phyloP scores from a whole-genome alignment of 257 asterid species.

The Henckelia pumila region DNA sequence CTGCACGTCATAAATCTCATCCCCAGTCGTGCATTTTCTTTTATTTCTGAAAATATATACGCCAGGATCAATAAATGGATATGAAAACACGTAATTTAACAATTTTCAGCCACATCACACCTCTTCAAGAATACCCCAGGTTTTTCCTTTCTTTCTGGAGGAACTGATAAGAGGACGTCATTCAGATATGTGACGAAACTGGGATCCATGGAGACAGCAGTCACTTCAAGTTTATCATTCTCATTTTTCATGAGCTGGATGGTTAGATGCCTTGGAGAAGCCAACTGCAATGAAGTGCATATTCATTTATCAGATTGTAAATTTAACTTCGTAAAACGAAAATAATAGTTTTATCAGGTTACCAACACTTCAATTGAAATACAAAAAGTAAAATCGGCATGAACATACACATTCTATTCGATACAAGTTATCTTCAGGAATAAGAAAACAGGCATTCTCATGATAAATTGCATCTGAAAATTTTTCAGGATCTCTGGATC shows the following conservation, averaged over 20 bases:
- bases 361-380: background rate
- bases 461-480: slow-evolving; percentile 63
- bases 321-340: background rate
- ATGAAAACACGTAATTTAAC: slow-evolving; percentile 15
- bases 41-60: slow-evolving; percentile 56
- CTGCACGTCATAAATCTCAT: slow-evolving; percentile 39
- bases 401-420: slow-evolving; percentile 76
- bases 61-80: slow-evolving; percentile 9
- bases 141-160: slow-evolving; percentile 35
- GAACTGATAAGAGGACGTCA: slow-evolving; percentile 54
- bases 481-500: slow-evolving; percentile 51
- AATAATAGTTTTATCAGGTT: slow-evolving; percentile 2
- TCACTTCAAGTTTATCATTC: slow-evolving; percentile 59
- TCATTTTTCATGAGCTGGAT: slow-evolving; percentile 81
- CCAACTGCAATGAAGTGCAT: slow-evolving; percentile 47
- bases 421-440: slow-evolving; percentile 72
- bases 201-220: slow-evolving; percentile 66
- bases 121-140: slow-evolving; percentile 68
- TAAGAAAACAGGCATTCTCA: slow-evolving; percentile 66
- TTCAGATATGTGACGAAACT: slow-evolving; percentile 60
- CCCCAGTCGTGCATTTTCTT: slow-evolving; percentile 41
- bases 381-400: slow-evolving; percentile 18
- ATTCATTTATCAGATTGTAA: slow-evolving; percentile 2
- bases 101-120: slow-evolving; percentile 34
- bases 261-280: slow-evolving; percentile 51